Evolutionary conservation across 139 green algal species (phyloP).

Genomic region (Micromonas commoda): DNA sequence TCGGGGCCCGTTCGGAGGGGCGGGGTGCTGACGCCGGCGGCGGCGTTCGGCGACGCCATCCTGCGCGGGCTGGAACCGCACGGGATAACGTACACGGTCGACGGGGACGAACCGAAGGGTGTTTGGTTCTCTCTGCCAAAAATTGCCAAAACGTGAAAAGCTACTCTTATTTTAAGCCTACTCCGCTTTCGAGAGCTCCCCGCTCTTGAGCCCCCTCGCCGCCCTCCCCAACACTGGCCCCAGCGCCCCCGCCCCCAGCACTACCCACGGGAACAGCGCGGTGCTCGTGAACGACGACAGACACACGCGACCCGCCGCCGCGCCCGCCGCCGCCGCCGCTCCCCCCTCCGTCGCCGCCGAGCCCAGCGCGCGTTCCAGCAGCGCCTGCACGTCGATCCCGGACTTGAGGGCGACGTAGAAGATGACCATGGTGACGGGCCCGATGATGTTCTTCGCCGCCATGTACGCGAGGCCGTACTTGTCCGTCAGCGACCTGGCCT

Average conservation of each 20-base stretch:
- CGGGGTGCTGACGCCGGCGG: too few relatives aligned
- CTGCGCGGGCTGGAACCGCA: too few relatives aligned
- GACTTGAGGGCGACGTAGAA: not conserved
- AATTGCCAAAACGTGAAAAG: too few relatives aligned
- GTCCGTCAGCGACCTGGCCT: not conserved
- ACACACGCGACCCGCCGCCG: not conserved
- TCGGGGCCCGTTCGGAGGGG: too few relatives aligned
- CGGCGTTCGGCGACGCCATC: too few relatives aligned
- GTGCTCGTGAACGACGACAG: not conserved
- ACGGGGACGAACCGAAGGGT: too few relatives aligned
- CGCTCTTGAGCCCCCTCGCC: not conserved
- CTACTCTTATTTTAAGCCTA: too few relatives aligned
- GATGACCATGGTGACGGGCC: not conserved
- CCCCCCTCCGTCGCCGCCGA: not conserved
- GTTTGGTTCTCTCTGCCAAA: too few relatives aligned
- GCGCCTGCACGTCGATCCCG: not conserved
- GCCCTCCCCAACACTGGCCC: not conserved
- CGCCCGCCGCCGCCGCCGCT: too few relatives aligned
- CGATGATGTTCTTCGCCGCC: slow-evolving; percentile 12
- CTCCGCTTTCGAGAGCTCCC: not conserved
- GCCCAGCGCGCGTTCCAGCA: not conserved
- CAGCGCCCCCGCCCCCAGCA: not conserved
- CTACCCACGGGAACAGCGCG: not conserved
- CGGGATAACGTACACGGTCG: too few relatives aligned
- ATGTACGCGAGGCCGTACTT: slow-evolving; percentile 11